phyloP scores from a whole-genome alignment of 495 filamentous ascomycete species.

The Aspergillus saccharolyticus region DNA sequence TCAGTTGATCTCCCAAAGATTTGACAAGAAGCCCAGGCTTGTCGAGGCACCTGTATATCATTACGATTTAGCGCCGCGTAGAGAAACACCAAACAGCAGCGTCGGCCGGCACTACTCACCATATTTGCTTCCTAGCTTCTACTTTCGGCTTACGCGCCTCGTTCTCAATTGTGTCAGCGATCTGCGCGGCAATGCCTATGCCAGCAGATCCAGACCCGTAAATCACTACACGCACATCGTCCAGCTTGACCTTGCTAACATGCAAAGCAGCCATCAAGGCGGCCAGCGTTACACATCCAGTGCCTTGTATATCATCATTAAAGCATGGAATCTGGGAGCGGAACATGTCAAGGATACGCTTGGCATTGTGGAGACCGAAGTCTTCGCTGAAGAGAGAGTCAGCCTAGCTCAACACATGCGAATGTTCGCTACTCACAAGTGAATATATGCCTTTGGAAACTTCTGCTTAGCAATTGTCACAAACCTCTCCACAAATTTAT shows the following conservation, averaged over 20 bases:
- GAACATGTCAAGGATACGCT: slow-evolving; percentile 71
- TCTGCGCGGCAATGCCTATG: slow-evolving; percentile 79
- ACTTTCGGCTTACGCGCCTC: slow-evolving; percentile 62
- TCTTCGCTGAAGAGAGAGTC: slow-evolving; percentile 40
- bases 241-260: slow-evolving; percentile 60
- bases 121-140: slow-evolving; percentile 78
- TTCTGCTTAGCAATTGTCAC: slow-evolving; percentile 59
- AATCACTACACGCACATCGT: slow-evolving; percentile 63
- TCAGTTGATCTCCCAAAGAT: slow-evolving; percentile 55
- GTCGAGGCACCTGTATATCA: slow-evolving; percentile 64
- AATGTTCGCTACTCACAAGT: slow-evolving; percentile 51
- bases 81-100: not conserved
- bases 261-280: slow-evolving; percentile 70
- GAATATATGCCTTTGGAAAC: slow-evolving; percentile 78
- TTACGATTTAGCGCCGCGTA: not conserved
- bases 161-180: slow-evolving; percentile 68
- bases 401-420: not conserved
- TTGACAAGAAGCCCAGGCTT: slow-evolving; percentile 72
- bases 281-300: slow-evolving; percentile 80
- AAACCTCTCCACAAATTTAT: slow-evolving; percentile 71
- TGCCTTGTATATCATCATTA: slow-evolving; percentile 89
- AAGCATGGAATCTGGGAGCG: slow-evolving; percentile 70
- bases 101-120: slow-evolving; percentile 42
- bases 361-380: slow-evolving; percentile 53
- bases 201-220: slow-evolving; percentile 86